phyloP scores from a whole-genome alignment of 192 early-diverging fungal species.

The Dimargaris cristalligena region DNA sequence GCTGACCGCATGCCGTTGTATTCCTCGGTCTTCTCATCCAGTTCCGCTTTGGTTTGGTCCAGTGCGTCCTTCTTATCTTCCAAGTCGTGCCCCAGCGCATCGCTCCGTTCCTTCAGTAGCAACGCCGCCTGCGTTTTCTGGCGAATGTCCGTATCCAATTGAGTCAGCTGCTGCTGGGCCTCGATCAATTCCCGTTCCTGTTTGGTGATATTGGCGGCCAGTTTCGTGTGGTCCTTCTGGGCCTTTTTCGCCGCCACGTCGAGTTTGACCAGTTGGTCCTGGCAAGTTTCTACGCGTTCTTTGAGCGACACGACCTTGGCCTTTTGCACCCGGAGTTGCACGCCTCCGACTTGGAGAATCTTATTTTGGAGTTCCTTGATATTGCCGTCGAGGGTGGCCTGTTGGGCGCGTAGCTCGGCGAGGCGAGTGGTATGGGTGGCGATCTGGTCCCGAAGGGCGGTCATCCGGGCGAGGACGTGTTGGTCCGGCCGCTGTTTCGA shows the following conservation, averaged over 20 bases:
- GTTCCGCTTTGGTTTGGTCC: slow-evolving; percentile 41
- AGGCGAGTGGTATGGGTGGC: slow-evolving; percentile 27
- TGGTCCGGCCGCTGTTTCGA: slow-evolving; percentile 19
- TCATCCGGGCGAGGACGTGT: slow-evolving; percentile 19
- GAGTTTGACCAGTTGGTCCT: slow-evolving; percentile 54
- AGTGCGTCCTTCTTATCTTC: slow-evolving; percentile 53
- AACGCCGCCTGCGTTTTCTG: slow-evolving; percentile 32
- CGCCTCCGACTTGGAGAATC: slow-evolving; percentile 82
- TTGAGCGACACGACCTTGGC: slow-evolving; percentile 62
- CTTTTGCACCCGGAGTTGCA: slow-evolving; percentile 71
- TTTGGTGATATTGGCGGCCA: slow-evolving; percentile 42
- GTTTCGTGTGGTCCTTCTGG: slow-evolving; percentile 55
- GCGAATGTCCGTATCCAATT: slow-evolving; percentile 41
- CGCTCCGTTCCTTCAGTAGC: slow-evolving; percentile 24
- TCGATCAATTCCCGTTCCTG: slow-evolving; percentile 47
- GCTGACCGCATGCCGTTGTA: slow-evolving; percentile 47
- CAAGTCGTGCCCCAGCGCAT: slow-evolving; percentile 24
- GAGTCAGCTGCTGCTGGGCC: slow-evolving; percentile 39
- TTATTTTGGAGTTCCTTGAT: slow-evolving; percentile 73
- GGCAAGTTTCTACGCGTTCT: slow-evolving; percentile 52
- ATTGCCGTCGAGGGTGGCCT: slow-evolving; percentile 48
- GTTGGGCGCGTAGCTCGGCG: slow-evolving; percentile 32
- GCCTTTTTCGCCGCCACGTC: slow-evolving; percentile 54
- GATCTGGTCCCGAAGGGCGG: slow-evolving; percentile 27
- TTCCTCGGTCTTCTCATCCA: slow-evolving; percentile 43